Evolutionary conservation across 1,284 basidiomycete species (phyloP).

Genomic region (Golubevia sp.): DNA sequence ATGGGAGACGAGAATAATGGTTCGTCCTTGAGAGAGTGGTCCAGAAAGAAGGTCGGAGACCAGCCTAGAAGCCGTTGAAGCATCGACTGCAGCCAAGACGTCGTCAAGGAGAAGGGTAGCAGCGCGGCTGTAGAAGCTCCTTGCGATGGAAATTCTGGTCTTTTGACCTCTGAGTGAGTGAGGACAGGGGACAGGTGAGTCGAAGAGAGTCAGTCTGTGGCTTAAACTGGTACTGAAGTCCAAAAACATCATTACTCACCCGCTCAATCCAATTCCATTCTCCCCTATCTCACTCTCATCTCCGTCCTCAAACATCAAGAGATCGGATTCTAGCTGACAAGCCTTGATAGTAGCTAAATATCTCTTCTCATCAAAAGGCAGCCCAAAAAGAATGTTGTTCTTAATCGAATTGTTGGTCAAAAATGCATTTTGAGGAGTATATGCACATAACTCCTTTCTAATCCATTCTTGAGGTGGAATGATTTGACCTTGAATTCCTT

Average conservation of each 20-base stretch:
- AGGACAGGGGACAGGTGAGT: neutral
- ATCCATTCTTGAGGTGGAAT: neutral
- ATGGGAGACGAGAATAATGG: constrained; percentile 45
- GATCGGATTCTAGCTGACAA: constrained; percentile 32
- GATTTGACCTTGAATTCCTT: neutral
- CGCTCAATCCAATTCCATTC: constrained; percentile 27
- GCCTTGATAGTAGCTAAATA: constrained; percentile 32
- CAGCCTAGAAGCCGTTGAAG: constrained; percentile 25
- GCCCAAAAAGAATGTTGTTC: constrained; percentile 46
- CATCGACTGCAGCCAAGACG: constrained; percentile 47
- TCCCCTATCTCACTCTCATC: constrained; percentile 44
- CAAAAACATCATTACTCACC: too few relatives aligned
- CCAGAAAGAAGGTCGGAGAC: constrained; percentile 27
- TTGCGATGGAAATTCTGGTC: constrained; percentile 31
- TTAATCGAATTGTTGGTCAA: constrained; percentile 27
- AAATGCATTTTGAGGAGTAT: constrained; percentile 40
- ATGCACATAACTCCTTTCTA: constrained; percentile 20
- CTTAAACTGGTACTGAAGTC: too few relatives aligned
- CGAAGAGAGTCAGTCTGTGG: too few relatives aligned
- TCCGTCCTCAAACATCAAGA: constrained; percentile 34
- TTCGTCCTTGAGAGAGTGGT: constrained; percentile 23
- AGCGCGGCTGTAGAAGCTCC: constrained; percentile 39
- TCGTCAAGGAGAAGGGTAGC: constrained; percentile 41
- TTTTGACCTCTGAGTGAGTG: constrained; percentile 37
- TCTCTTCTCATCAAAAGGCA: constrained; percentile 23